Evolutionary conservation across 805 yeast species (phyloP), one percentile per base, ranked within the genome.

Genomic region (Suhomyces sp.): DNA sequence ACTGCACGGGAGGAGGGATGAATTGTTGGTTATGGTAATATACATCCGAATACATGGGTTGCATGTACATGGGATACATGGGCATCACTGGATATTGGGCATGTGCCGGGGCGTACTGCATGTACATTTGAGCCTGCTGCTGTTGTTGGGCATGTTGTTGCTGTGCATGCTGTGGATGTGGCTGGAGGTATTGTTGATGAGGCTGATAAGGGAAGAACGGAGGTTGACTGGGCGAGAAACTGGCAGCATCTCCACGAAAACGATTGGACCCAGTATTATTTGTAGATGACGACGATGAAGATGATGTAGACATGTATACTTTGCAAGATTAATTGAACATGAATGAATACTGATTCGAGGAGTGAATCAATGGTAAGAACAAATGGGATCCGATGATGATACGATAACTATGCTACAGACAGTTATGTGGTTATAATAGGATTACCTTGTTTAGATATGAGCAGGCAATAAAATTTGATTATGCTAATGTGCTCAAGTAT

Each of bases 191-290:
- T 17, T 33, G 41, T 13, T 36, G 36, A 10, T 21, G 34, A 14
- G 19, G 33, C 25, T 28, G 43, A 25, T 32, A 31, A 16, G 26
- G 35, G 40, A 38, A 38, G 24, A 27, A 31, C 14, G 33, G 20
- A 9, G 42, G 37, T 13, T 38, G 41, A 32, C 53, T 48, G n/a
- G 69, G 69, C 14, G 58, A 53, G 37, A 63, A 63, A 27, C 59
- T 56, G 37, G 65, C 63, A 12, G 65, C 68, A 48, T 62, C 68
- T 25, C 60, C 58, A 47, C 68, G 65, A 47, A 63, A 63, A 33
- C 65, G 60, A 41, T 51, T 51, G 33, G 65, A 56, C 6, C 66
- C 65, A 25, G 58, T 39, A 33, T 47, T 51, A 14, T 56, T 43
- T 25, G 58, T 44, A 30, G 53, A 53, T 33, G 58, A 47, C 35